Evolutionary conservation across 331 rosid genomes (phyloP).

Genomic region (Acacia pycnantha): DNA sequence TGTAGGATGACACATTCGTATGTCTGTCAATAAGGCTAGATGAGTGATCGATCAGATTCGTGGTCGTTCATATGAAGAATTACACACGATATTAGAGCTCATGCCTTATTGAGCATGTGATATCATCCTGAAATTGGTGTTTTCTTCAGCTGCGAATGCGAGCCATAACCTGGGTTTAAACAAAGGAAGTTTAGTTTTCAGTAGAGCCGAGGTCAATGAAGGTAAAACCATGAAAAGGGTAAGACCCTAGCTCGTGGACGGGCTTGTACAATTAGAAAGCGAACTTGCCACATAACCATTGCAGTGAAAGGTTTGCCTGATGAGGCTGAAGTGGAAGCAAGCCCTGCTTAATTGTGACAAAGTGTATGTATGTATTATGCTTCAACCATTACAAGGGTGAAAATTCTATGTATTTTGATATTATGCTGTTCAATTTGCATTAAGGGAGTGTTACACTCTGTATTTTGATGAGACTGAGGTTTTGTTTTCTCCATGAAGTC

Average conservation of each 20-base stretch:
- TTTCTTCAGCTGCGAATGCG: conserved; percentile 56
- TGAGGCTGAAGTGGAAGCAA: too few relatives aligned
- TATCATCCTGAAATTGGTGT: conserved; percentile 43
- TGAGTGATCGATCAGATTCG: conserved; percentile 22
- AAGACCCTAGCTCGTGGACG: too few relatives aligned
- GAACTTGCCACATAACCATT: too few relatives aligned
- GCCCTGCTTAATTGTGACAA: too few relatives aligned
- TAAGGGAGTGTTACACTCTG: too few relatives aligned
- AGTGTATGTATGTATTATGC: too few relatives aligned
- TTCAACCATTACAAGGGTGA: too few relatives aligned
- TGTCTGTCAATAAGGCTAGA: conserved; percentile 49
- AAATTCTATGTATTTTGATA: conserved; percentile 35
- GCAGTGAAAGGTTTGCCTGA: too few relatives aligned
- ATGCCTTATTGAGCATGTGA: conserved; percentile 2
- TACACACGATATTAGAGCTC: neutral
- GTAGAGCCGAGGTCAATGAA: conserved; percentile 46
- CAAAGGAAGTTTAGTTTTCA: conserved; percentile 43
- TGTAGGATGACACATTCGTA: conserved; percentile 40
- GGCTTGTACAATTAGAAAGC: too few relatives aligned
- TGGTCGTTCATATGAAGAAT: neutral
- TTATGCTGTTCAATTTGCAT: conserved; percentile 21
- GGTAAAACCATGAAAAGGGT: conserved; percentile 46
- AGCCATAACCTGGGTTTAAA: conserved; percentile 47
- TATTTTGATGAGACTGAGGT: too few relatives aligned
- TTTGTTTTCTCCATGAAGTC: too few relatives aligned